A percentile compares a stretch with the other conserved stretches of the same genome.
Conservation (phyloP, 495 filamentous ascomycete genomes). For the Podospora australis region DNA sequence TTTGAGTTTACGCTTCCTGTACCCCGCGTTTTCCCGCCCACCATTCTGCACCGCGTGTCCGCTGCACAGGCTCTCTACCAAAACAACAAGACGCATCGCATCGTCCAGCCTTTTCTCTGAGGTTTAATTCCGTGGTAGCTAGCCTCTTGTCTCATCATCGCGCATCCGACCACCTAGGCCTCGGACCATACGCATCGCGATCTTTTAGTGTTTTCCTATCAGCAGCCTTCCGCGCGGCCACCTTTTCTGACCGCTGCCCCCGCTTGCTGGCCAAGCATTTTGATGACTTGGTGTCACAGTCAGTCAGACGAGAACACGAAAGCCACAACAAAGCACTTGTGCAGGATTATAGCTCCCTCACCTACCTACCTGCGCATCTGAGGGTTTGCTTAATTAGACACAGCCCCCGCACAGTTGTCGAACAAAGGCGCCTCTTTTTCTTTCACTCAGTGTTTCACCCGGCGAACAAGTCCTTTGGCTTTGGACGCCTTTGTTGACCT, state of each 20-base stretch:
- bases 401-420: neutral
- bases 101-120: neutral
- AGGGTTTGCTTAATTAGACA: constrained; percentile 3
- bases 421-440: neutral
- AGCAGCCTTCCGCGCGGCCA: neutral
- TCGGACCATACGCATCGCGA: neutral
- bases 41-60: neutral
- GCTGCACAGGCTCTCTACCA: neutral
- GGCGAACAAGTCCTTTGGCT: neutral
- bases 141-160: too few species aligned
- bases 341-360: constrained; percentile 2
- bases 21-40: constrained; percentile 4
- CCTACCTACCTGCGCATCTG: neutral
- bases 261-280: constrained; percentile 10
- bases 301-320: constrained; percentile 3
- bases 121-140: too few species aligned
- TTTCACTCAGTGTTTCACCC: constrained; percentile 1
- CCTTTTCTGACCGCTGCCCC: neutral
- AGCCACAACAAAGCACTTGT: constrained; percentile 5
- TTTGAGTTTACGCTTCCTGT: neutral
- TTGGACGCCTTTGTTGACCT: neutral
- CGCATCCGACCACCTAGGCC: too few species aligned
- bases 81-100: neutral
- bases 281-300: constrained; percentile 11
- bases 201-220: neutral